Evolutionary conservation across 306 rosid genomes (phyloP).

Genomic region (Acacia acuminata): DNA sequence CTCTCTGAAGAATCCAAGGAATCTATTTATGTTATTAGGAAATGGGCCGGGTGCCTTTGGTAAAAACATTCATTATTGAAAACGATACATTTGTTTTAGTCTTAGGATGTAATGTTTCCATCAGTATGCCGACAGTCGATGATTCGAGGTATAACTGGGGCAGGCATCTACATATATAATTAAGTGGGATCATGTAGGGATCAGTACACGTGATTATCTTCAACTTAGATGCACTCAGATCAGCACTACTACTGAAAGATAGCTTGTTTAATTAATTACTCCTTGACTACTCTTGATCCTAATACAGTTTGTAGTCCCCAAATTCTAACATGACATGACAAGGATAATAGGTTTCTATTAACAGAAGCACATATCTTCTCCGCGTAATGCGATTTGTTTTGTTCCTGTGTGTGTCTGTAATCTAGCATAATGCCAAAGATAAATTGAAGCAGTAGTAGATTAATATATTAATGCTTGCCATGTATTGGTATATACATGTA

Average conservation of each 20-base stretch:
- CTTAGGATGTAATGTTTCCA: conserved; percentile 22
- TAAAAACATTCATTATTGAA: neutral
- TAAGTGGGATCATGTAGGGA: conserved; percentile 42
- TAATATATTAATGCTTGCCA: neutral
- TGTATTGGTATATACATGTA: no score
- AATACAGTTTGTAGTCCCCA: neutral
- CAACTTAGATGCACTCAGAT: conserved; percentile 29
- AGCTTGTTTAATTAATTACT: neutral
- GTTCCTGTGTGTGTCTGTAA: neutral
- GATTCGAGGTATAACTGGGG: conserved; percentile 24
- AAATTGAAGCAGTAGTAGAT: neutral
- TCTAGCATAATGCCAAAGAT: neutral
- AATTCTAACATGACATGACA: neutral
- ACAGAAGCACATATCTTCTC: neutral
- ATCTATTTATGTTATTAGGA: neutral
- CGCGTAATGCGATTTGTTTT: neutral
- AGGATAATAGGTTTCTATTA: neutral
- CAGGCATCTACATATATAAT: neutral
- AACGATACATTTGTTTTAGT: neutral
- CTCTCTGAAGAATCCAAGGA: neutral
- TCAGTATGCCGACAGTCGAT: neutral
- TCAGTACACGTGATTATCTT: conserved; percentile 29
- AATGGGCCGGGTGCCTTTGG: neutral
- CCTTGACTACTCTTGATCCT: conserved; percentile 10
- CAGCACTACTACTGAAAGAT: conserved; percentile 18